A percentile compares a stretch with the other conserved stretches of the same genome.
Conservation (phyloP, 2,329 filamentous ascomycete genomes). For the Nothomitra cinnamomea region DNA sequence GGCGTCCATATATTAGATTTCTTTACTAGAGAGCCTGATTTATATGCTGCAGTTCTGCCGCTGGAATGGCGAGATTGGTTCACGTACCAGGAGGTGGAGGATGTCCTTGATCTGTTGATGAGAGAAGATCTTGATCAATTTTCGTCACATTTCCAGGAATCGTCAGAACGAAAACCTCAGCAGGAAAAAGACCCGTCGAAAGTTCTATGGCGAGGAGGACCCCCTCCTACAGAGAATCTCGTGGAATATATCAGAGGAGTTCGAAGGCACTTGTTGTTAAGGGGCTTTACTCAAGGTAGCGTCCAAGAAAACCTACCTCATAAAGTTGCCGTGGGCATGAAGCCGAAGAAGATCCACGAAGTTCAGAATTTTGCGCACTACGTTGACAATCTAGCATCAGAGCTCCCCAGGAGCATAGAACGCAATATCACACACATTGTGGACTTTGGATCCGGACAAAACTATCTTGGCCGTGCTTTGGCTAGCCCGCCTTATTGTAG, state of each 20-base stretch:
- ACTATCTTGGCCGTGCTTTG: constrained; percentile 79
- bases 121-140: constrained; percentile 48
- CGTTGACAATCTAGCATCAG: constrained; percentile 47
- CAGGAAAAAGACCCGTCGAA: constrained; percentile 5
- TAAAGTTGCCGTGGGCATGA: constrained; percentile 78
- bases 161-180: constrained; percentile 10
- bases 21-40: constrained; percentile 67
- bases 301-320: constrained; percentile 39
- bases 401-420: constrained; percentile 31
- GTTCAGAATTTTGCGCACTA: constrained; percentile 82
- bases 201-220: constrained; percentile 26
- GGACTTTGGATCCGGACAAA: constrained; percentile 92
- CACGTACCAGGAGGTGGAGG: constrained; percentile 49
- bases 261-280: constrained; percentile 47
- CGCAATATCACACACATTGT: constrained; percentile 62
- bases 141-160: constrained; percentile 8
- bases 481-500: constrained; percentile 74
- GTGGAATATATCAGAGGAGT: constrained; percentile 57
- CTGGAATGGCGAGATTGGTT: constrained; percentile 72
- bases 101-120: constrained; percentile 65
- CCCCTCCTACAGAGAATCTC: constrained; percentile 36
- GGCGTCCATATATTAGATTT: constrained; percentile 97
- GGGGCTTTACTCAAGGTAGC: constrained; percentile 34
- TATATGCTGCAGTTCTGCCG: constrained; percentile 65
- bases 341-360: constrained; percentile 87